Evolutionary conservation across 768 basidiomycete species (phyloP), one percentile per base, ranked within the genome.

Genomic region (Agaricus bisporus): DNA sequence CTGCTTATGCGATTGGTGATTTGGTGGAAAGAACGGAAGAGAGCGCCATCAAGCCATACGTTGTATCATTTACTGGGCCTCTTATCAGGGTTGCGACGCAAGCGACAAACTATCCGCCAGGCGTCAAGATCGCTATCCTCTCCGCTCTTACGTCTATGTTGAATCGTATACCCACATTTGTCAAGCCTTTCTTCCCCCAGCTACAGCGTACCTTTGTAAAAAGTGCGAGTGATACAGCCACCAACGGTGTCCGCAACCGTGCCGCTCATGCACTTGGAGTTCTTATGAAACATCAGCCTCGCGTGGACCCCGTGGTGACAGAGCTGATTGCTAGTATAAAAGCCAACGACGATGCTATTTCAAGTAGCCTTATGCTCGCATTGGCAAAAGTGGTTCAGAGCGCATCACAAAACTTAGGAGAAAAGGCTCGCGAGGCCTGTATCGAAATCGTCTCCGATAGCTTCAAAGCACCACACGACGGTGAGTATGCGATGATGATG

Each of bases 111-210:
- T 90, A 93, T 66, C 93, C 97, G 6, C 89, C 95, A 0, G 90
- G 85, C 18, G 93, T 98, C 68, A 98, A 98, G 71, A 83, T 82
- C 4, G 94, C 88, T 11, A 95, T 99, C 59, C 78, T 99, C 28
- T 81, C 79, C 32, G 91, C 95, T 5, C 78, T 99, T 47, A 81
- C 85, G 0, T 81, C 85, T 18, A 91, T 98, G 82, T 75, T 98
- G 41, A 83, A 85, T 58, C 79, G 81, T 42, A 94, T 97, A 20
- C 94, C 95, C 0, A 73, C 77, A 3, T 90, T 95, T 60, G 92
- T 98, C 60, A 91, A 90, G 67, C 95, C 95, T 2, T 98, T 98
- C 85, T 98, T 98, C 80, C 97, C 95, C 2, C 97, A 98, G 62
- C 71, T 98, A 32, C 95, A 98, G 63, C 82, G 95, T 32, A 98